Evolutionary conservation across 306 rosid genomes (phyloP), one percentile per base, ranked within the genome.

Genomic region (Prunus armeniaca): DNA sequence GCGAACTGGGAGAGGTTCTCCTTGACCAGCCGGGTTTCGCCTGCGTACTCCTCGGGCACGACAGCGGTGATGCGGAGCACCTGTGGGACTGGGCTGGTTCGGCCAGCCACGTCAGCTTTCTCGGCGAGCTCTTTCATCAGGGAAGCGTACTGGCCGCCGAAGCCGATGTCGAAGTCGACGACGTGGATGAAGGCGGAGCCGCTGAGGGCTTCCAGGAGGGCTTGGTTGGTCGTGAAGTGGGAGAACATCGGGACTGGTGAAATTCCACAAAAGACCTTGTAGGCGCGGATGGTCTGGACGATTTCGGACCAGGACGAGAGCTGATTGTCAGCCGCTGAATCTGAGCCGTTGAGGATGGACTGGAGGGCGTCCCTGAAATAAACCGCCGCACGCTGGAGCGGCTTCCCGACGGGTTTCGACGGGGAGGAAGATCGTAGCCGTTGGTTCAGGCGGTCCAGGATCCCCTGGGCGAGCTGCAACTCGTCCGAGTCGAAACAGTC

Each of bases 191-290:
- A 85, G 15, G 82, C 54, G 0, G 89, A 76, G 7, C 76, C 83
- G 46, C 69, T 82, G 14, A 91, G 83, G 3, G 91, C 91, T 73
- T 93, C 98, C 3, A 93, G 92, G 54, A 93, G 93, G 1, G 95
- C 91, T 65, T 93, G 98, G 55, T 93, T 93, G 22, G 93, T 88
- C 12, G 97, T 93, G 88, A 93, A 91, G 81, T 89, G 91, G 2
- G 97, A 88, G 79, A 93, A 93, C 93, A 91, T 87, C 0, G 98
- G 91, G 34, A 91, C 87, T 1, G 98, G 96, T 0, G 97, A 93
- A 18, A 88, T 91, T 13, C 81, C 87, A 0, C 93, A 93, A 84
- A 91, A 93, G 70, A 87, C 85, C 74, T 87, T 91, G 83, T 89
- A 82, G 65, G 96, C 85, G 68, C 61, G 78, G 79, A 93, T 89